Percentiles rank a stretch among this genome's conserved stretches.
Evolutionary conservation across 202 grass and related monocot genomes (phyloP).

Genomic region (Zizania palustris): DNA sequence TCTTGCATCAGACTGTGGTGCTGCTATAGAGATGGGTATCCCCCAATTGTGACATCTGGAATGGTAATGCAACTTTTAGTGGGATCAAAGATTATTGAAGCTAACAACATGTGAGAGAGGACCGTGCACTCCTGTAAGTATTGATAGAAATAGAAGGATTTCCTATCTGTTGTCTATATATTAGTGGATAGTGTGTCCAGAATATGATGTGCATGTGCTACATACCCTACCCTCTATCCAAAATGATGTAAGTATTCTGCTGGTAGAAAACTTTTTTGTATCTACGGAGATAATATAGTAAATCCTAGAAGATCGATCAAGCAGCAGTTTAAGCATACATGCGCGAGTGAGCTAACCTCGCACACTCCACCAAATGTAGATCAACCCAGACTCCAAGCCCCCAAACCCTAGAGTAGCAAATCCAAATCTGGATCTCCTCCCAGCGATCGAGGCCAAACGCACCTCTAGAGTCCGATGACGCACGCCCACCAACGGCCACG

Average conservation of each 20-base stretch:
- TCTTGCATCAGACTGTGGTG: no score
- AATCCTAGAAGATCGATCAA: neutral
- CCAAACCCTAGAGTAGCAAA: conserved; percentile 22
- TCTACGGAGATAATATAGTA: neutral
- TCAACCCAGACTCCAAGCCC: conserved; percentile 25
- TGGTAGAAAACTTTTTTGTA: neutral
- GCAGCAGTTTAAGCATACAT: conserved; percentile 12
- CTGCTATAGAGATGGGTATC: no score
- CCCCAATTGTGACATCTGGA: no score
- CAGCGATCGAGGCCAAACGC: neutral
- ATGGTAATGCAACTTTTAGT: no score
- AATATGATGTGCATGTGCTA: no score
- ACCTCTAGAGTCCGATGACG: conserved; percentile 65
- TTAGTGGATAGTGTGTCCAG: no score
- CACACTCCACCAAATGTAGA: conserved; percentile 33
- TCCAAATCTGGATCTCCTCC: conserved; percentile 50
- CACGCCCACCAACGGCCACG: conserved; percentile 27
- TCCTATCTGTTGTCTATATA: no score
- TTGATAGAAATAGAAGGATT: no score
- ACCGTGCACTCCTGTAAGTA: no score
- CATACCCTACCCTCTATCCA: no score
- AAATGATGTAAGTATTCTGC: neutral
- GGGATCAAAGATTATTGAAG: no score
- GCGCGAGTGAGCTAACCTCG: neutral
- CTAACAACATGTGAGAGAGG: no score